Evolutionary conservation across 2,329 filamentous ascomycete species (phyloP).

Genomic region (Shiraia sp.): DNA sequence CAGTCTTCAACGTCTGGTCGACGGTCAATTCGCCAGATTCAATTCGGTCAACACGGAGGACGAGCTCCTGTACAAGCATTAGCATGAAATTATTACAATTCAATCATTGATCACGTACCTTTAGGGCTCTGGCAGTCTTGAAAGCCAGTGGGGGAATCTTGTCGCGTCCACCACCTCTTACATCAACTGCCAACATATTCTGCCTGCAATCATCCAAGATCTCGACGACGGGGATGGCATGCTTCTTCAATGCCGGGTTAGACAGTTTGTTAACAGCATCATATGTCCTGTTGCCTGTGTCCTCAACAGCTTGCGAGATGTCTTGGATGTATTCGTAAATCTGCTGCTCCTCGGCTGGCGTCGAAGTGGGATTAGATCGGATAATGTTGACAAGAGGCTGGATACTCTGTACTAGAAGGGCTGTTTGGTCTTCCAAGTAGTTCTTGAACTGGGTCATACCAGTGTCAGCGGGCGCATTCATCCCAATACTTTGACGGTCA

Average conservation of each 20-base stretch:
- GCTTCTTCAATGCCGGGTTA: conserved; percentile 57
- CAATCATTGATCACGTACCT: conserved; percentile 51
- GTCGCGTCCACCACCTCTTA: conserved; percentile 62
- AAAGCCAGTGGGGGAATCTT: conserved; percentile 82
- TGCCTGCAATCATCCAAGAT: conserved; percentile 66
- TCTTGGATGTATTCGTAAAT: conserved; percentile 71
- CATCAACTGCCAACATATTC: conserved; percentile 66
- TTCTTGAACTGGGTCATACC: conserved; percentile 66
- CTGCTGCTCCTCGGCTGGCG: conserved; percentile 44
- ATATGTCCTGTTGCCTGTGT: conserved; percentile 68
- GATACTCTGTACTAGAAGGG: conserved; percentile 76
- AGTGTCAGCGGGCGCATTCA: conserved; percentile 32
- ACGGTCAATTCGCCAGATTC: conserved; percentile 44
- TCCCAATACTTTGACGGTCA: conserved; percentile 35
- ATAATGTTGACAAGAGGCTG: conserved; percentile 77
- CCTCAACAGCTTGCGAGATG: conserved; percentile 71
- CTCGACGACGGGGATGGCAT: conserved; percentile 55
- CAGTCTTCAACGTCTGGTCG: conserved; percentile 37
- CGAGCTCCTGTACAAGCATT: conserved; percentile 39
- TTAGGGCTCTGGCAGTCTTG: conserved; percentile 79
- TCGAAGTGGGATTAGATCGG: conserved; percentile 46
- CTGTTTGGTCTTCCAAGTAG: conserved; percentile 82
- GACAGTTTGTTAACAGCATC: conserved; percentile 53
- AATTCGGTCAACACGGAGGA: conserved; percentile 47
- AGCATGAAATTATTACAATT: conserved; percentile 9